Conservation (phyloP, 768 basidiomycete species). For the Amanita brunnescens region DNA sequence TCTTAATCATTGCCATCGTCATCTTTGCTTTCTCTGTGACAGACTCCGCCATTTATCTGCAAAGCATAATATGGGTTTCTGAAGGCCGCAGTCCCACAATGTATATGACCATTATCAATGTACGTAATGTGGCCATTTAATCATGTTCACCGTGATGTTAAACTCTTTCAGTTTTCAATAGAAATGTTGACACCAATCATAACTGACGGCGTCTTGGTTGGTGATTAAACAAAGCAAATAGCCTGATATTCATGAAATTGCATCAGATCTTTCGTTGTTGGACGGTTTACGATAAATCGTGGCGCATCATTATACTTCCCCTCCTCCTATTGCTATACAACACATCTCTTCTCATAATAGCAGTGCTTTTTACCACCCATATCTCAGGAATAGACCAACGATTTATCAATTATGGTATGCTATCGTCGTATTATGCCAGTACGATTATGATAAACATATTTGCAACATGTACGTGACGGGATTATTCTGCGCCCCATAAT, state of each 20-base stretch:
- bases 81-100: no score
- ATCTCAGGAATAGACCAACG: neutral
- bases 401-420: neutral
- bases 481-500: neutral
- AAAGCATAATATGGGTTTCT: neutral
- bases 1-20: neutral
- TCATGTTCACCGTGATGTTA: neutral
- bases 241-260: neutral
- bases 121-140: neutral
- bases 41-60: neutral
- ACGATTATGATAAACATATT: conserved; percentile 1
- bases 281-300: neutral
- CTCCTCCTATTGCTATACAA: neutral
- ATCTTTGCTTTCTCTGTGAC: neutral
- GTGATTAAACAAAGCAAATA: neutral
- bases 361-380: neutral
- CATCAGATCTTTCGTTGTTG: conserved; percentile 4
- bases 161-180: neutral
- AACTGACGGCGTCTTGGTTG: neutral
- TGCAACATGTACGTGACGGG: conserved; percentile 3
- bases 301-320: neutral
- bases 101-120: neutral
- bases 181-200: neutral
- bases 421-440: neutral
- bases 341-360: neutral